Percentiles rank a stretch among this genome's conserved stretches.
These are phyloP conservation scores for Boletus bicolor DNA, from an alignment of 768 basidiomycete species.

Conservation along the genomic window DNA sequence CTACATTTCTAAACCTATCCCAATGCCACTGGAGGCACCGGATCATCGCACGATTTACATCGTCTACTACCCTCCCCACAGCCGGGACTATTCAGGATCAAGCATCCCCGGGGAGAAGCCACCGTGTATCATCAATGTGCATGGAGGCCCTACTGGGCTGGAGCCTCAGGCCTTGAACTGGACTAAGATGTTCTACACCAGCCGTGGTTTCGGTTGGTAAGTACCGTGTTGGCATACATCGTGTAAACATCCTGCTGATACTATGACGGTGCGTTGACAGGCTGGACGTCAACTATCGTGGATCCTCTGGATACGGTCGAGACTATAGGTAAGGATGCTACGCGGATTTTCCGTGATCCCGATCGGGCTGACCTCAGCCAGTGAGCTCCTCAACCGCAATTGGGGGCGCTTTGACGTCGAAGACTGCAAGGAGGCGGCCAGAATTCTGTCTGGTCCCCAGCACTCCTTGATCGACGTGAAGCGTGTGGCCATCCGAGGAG, in stretches of 20 bases:
- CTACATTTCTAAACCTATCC: constrained; percentile 14
- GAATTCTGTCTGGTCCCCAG: constrained; percentile 28
- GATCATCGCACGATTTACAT: constrained; percentile 39
- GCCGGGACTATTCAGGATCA: constrained; percentile 48
- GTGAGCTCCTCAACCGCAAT: constrained; percentile 50
- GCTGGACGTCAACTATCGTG: constrained; percentile 74
- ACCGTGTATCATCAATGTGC: constrained; percentile 53
- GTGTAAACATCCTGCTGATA: neutral
- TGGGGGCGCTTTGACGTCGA: constrained; percentile 74
- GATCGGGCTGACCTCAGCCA: constrained; percentile 14
- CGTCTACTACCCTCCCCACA: constrained; percentile 60
- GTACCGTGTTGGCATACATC: constrained; percentile 1
- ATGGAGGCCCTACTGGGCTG: constrained; percentile 66
- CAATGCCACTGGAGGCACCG: neutral
- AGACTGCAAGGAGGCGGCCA: constrained; percentile 48
- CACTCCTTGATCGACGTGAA: constrained; percentile 52
- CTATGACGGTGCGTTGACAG: constrained; percentile 29
- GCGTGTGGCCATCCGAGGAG: constrained; percentile 63
- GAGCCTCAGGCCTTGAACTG: constrained; percentile 48
- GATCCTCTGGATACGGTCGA: constrained; percentile 70
- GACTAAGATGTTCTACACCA: constrained; percentile 61
- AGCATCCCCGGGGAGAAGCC: constrained; percentile 49
- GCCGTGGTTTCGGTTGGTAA: constrained; percentile 67
- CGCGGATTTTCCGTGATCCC: too few species aligned
- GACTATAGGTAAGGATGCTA: constrained; percentile 46